phyloP scores from a whole-genome alignment of 441 rosid genomes.

The Macaranga tanarius region DNA sequence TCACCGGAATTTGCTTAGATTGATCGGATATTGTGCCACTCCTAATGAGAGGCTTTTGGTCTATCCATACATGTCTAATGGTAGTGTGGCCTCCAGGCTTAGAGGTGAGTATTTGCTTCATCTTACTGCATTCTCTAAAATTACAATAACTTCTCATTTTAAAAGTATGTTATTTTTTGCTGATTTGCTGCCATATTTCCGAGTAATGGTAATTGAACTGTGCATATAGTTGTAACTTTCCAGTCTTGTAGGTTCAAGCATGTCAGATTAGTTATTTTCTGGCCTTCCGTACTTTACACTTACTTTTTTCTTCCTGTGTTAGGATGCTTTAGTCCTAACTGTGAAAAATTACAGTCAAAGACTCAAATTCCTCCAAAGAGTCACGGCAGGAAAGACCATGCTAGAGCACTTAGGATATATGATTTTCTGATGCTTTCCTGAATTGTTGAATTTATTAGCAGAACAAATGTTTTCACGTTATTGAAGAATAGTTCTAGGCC shows the following conservation, averaged over 20 bases:
- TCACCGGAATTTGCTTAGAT: slow-evolving; percentile 74
- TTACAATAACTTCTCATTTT: neutral
- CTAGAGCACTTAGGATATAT: too few relatives aligned
- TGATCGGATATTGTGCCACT: slow-evolving; percentile 73
- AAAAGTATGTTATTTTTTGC: slow-evolving; percentile 1
- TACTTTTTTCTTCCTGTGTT: too few relatives aligned
- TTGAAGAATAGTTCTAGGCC: neutral
- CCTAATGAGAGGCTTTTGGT: slow-evolving; percentile 76
- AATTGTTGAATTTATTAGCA: too few relatives aligned
- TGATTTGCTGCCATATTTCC: neutral
- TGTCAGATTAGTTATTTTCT: too few relatives aligned
- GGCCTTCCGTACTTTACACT: too few relatives aligned
- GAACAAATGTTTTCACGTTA: neutral
- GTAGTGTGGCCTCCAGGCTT: slow-evolving; percentile 89
- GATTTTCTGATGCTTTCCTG: too few relatives aligned
- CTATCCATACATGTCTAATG: slow-evolving; percentile 86
- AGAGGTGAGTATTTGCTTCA: slow-evolving; percentile 51
- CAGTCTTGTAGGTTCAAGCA: too few relatives aligned
- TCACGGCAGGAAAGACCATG: too few relatives aligned
- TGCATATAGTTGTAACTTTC: too few relatives aligned
- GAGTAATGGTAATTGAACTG: neutral
- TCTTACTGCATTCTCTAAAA: slow-evolving; percentile 4
- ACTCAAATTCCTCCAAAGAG: too few relatives aligned
- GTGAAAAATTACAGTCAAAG: too few relatives aligned
- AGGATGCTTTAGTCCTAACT: too few relatives aligned